Conservation (phyloP, 2,329 filamentous ascomycete genomes). For the Sclerotinia spermophila region DNA sequence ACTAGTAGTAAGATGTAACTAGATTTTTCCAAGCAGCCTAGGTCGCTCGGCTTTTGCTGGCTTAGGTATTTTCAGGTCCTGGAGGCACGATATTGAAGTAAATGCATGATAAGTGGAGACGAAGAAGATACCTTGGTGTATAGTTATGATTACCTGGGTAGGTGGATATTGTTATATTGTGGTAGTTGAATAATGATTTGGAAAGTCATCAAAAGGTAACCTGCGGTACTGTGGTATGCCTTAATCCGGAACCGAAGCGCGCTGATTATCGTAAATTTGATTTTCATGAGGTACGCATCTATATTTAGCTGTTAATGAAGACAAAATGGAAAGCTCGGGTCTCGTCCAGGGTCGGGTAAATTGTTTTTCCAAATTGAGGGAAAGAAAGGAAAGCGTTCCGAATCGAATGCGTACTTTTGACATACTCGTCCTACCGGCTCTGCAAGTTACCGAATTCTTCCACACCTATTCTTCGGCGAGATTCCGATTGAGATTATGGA, state of each 20-base stretch:
- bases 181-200: not conserved
- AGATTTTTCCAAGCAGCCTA: too few relatives aligned
- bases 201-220: not conserved
- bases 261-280: not conserved
- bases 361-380: not conserved
- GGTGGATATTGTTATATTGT: not conserved
- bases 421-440: not conserved
- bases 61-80: not conserved
- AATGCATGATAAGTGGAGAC: not conserved
- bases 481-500: not conserved
- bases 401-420: not conserved
- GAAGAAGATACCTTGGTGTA: not conserved
- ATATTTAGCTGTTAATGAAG: not conserved
- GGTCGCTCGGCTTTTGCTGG: too few relatives aligned
- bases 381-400: not conserved
- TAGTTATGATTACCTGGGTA: not conserved
- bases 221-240: not conserved
- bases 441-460: not conserved
- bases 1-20: too few relatives aligned
- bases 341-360: not conserved
- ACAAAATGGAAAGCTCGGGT: not conserved
- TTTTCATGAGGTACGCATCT: not conserved
- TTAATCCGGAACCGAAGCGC: not conserved
- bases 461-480: not conserved
- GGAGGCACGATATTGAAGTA: not conserved